A percentile compares a stretch with the other conserved stretches of the same genome.
Evolutionary conservation across 148 eudicot genomes (phyloP).

Genomic region (Rhododendron simsii): DNA sequence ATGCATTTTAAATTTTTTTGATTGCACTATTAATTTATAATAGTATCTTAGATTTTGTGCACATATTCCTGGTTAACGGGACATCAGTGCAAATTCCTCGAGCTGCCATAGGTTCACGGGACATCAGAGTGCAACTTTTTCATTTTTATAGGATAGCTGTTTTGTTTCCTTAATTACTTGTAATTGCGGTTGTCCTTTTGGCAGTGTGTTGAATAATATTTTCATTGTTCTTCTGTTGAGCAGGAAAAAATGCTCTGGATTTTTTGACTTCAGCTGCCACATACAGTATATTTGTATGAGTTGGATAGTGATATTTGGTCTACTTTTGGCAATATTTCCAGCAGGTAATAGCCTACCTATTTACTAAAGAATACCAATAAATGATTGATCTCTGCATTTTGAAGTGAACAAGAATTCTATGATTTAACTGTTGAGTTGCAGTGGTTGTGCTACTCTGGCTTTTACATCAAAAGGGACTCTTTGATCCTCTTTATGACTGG

Average conservation of each 20-base stretch:
- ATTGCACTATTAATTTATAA: no score
- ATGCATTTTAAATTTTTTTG: no score
- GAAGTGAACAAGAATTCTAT: background rate
- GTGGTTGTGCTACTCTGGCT: slow-evolving; percentile 81
- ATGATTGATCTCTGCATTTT: background rate
- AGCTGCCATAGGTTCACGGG: background rate
- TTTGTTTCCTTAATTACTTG: background rate
- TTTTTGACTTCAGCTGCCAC: slow-evolving; percentile 92
- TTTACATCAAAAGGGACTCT: slow-evolving; percentile 89
- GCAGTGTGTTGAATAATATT: background rate
- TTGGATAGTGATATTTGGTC: slow-evolving; percentile 76
- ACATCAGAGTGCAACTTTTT: background rate
- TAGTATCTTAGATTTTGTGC: background rate
- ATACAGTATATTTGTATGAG: slow-evolving; percentile 89
- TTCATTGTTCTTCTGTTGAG: slow-evolving; percentile 22
- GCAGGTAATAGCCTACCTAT: slow-evolving; percentile 45
- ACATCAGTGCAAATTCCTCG: background rate
- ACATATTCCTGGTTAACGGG: background rate
- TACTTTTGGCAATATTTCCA: slow-evolving; percentile 72
- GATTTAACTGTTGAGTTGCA: slow-evolving; percentile 24
- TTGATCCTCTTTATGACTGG: slow-evolving; percentile 93
- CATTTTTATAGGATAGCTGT: background rate
- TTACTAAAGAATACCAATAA: background rate
- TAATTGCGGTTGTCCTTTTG: background rate
- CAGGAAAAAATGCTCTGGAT: slow-evolving; percentile 71